Evolutionary conservation across 1,284 basidiomycete genomes (phyloP), one percentile per base, ranked within the genome.

Genomic region (Ustilago shanxiensis): DNA sequence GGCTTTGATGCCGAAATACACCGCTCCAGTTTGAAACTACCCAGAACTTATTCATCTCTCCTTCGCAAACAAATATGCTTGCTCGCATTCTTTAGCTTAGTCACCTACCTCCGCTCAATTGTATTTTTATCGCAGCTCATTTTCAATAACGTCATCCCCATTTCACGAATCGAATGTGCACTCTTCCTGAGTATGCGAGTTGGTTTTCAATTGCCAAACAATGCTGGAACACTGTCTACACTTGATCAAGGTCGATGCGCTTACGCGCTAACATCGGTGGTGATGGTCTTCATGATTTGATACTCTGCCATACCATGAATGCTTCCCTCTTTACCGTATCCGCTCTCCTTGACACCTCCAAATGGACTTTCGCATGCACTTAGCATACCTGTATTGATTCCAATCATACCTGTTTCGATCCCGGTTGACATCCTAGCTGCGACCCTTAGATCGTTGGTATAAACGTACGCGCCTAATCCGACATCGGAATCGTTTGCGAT

Each of bases 311-410:
- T 63, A 3, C 70, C 77, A 29, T 60, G 53, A 20, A 62, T 52
- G 44, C 35, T 49, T 20, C 74, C 77, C 29, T 77, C 66, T 24
- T 64, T 77, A 0, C 74, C 74, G 53, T 61, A 79, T 2, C 73
- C 77, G 45, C 66, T 70, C 31, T 70, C 52, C 24, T 73, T 77
- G 18, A 79, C 37, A 13, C 77, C 77, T 11, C 73, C 73, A 28
- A 79, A 79, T 2, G 68, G 54, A 16, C 52, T 50, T 29, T 79
- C 74, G 52, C 58, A 65, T 2, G 77, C 74, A 52, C 62, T 66
- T 47, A 79, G 60, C 69, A 77, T 77, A 31, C 74, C 74, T 5
- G 69, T 77, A 60, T 81, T 83, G 57, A 81, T 66, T 3, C 80
- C 74, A 26, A 83, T 62, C 56, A 78, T 79, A 20, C 81, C 79